A percentile compares a stretch with the other conserved stretches of the same genome.
Conservation (phyloP, 1,139 yeast genomes). For the Pichia sp. region DNA sequence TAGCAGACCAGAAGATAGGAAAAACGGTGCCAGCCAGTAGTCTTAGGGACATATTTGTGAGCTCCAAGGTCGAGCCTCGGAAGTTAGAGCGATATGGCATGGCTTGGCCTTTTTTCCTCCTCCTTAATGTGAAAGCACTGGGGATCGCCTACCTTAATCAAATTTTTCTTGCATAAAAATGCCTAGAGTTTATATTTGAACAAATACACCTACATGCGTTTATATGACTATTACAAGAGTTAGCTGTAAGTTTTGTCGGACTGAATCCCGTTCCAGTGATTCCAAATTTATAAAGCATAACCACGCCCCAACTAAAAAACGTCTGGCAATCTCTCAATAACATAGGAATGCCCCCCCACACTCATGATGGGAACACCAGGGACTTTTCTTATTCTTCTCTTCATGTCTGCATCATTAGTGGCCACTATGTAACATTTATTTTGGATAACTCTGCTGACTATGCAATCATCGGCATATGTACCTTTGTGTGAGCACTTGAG, state of each 20-base stretch:
- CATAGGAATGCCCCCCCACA: constrained; percentile 90
- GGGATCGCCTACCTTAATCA: neutral
- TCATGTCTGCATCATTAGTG: constrained; percentile 96
- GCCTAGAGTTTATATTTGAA: no score
- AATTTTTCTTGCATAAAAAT: no score
- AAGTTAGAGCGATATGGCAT: neutral
- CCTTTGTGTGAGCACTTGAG: constrained; percentile 90
- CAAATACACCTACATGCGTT: neutral
- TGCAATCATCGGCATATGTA: constrained; percentile 96
- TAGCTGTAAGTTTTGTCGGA: neutral
- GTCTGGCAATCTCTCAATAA: constrained; percentile 90
- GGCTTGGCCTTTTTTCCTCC: neutral
- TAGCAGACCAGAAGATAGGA: no score
- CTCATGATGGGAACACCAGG: constrained; percentile 97
- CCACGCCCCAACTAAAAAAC: constrained; percentile 52
- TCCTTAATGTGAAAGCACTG: neutral
- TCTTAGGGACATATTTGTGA: no score
- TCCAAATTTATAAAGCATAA: neutral
- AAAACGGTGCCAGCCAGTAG: no score
- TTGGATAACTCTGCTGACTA: constrained; percentile 87
- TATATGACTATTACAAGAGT: neutral
- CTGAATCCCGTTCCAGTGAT: neutral
- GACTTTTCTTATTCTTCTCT: constrained; percentile 87
- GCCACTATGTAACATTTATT: constrained; percentile 97
- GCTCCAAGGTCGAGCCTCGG: neutral